Conservation (phyloP, 495 filamentous ascomycete species). For the Neurospora discreta region DNA sequence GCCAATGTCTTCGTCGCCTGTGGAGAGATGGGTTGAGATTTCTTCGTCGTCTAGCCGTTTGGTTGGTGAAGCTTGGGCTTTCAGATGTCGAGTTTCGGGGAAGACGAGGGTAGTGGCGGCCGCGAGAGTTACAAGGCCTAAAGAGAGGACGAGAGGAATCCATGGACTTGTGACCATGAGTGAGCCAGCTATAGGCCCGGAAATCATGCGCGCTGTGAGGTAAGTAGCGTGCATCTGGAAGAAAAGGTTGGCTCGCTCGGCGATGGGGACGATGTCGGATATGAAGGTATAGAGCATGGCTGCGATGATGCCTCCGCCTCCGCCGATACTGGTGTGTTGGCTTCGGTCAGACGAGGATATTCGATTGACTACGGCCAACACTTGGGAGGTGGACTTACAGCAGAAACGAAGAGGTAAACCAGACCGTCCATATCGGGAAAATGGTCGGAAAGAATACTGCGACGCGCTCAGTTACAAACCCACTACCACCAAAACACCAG, state of each 20-base stretch:
- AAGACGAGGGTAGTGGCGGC: constrained; percentile 3
- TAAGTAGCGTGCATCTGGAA: constrained; percentile 18
- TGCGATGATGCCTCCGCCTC: constrained; percentile 13
- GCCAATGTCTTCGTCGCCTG: neutral
- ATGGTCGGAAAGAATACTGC: constrained; percentile 18
- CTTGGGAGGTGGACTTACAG: constrained; percentile 9
- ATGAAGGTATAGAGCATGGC: constrained; percentile 25
- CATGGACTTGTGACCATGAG: constrained; percentile 16
- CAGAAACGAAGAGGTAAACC: constrained; percentile 9
- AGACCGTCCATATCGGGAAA: constrained; percentile 20
- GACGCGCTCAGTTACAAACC: neutral
- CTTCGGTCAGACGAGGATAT: neutral
- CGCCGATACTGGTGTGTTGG: constrained; percentile 15
- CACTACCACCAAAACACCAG: neutral
- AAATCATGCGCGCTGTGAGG: constrained; percentile 15
- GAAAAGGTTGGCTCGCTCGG: constrained; percentile 18
- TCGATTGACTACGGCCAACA: neutral
- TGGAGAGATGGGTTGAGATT: neutral
- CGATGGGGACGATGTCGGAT: constrained; percentile 18
- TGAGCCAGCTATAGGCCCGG: constrained; percentile 13
- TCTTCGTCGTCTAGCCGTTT: neutral
- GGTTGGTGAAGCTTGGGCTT: neutral
- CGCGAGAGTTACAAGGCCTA: constrained; percentile 4
- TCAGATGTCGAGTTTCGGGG: constrained; percentile 23
- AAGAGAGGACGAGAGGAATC: constrained; percentile 12